Evolutionary conservation across 306 rosid species (phyloP).

Genomic region (Vigna unguiculata): DNA sequence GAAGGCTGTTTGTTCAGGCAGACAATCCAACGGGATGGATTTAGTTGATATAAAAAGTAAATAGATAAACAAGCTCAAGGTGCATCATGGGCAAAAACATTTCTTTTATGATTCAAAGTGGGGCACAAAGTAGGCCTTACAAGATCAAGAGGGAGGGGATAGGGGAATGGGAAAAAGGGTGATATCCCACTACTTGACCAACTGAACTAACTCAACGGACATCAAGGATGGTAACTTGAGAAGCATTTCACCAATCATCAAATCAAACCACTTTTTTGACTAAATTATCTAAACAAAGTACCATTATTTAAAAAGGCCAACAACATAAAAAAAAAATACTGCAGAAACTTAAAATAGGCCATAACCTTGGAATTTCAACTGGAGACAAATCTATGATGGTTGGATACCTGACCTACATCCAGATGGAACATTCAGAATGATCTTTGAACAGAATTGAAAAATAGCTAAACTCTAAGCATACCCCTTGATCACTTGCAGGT

Average conservation of each 20-base stretch:
- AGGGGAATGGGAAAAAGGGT: neutral
- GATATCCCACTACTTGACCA: neutral
- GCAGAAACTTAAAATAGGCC: conserved; percentile 36
- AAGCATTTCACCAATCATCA: conserved; percentile 14
- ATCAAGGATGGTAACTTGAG: neutral
- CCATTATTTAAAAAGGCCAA: conserved; percentile 1
- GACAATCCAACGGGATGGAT: conserved; percentile 38
- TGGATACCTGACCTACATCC: conserved; percentile 79
- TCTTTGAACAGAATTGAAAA: conserved; percentile 39
- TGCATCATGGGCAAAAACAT: neutral
- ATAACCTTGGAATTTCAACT: conserved; percentile 73
- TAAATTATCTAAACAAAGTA: conserved; percentile 4
- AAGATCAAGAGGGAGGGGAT: neutral
- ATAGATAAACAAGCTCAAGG: conserved; percentile 34
- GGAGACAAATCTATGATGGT: conserved; percentile 69
- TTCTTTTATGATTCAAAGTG: neutral
- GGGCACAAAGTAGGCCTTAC: neutral
- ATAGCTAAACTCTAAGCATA: conserved; percentile 47
- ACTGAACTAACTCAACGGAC: conserved; percentile 16
- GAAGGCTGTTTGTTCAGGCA: conserved; percentile 63
- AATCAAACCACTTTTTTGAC: neutral
- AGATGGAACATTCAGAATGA: conserved; percentile 51
- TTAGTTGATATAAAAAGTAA: conserved; percentile 33
- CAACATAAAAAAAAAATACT: conserved; percentile 9
- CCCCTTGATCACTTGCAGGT: conserved; percentile 70